Base-by-base conservation (phyloP, 306 rosid genomes). In the Glycine tomentella region DNA sequence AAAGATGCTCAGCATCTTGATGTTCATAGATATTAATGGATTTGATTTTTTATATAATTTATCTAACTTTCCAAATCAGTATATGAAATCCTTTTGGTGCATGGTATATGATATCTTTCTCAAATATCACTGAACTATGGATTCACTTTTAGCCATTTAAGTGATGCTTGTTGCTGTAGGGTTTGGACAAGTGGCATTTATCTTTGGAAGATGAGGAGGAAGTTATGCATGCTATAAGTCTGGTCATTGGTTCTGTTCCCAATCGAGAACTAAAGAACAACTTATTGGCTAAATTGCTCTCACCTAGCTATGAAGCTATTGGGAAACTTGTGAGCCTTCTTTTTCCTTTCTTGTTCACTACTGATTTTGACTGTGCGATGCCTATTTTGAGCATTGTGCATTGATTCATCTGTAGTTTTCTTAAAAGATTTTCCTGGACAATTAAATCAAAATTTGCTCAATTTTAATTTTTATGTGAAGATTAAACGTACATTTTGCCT, bases 121-220 rank as follows among this genome's bases (percentile, higher is more conserved):
- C 52, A 77, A 72, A 72, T 66, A 58, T 76, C 36, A 63, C 74
- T 71, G 62, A 70, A 70, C 15, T 53, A 16, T 50, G 53, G 34
- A 10, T 75, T 78, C 42, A 53, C 49, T 63, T 79, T 76, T 78
- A 71, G 50, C 76, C 76, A 25, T 25, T 25, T 73, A 55, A 80
- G 63, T 79, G 7, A 69, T 65, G 57, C 76, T 50, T 64, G 52
- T 36, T 65, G 68, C 70, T 81, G 58, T 80, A 95, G 99, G 91
- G 89, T 65, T 76, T 93, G 90, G 97, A 91, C 68, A 91, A 91
- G 86, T 88, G 93, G 90, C 90, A 88, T 87, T 89, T 95, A 34
- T 85, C 97, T 80, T 80, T 93, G 90, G 97, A 95, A 88, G 97
- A 92, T 25, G 99, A 95, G 89, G 99, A 93, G 83, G 99, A 95